Percentiles rank a stretch among this genome's conserved stretches.
These are phyloP conservation scores for Glarea lozoyensis DNA, from an alignment of 495 filamentous ascomycete genomes.

Conservation along the genomic window DNA sequence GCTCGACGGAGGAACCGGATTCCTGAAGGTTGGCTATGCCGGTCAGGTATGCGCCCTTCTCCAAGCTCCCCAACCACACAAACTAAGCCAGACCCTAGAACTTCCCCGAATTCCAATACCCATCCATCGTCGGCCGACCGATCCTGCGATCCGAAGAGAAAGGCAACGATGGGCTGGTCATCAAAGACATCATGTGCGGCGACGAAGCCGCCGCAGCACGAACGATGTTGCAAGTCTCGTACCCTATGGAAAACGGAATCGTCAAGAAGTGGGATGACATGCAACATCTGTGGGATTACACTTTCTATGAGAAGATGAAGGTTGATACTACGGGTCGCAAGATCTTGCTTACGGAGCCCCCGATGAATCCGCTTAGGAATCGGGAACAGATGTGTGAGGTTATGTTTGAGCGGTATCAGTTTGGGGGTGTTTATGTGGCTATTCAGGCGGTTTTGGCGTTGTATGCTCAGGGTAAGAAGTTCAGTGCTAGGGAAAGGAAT, in stretches of 20 bases:
- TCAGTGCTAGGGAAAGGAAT: background rate
- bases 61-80: conserved; percentile 3
- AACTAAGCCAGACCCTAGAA: no score
- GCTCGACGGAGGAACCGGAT: conserved; percentile 99
- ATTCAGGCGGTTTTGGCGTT: conserved; percentile 97
- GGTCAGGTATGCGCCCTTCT: conserved; percentile 50
- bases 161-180: conserved; percentile 46
- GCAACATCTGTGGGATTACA: conserved; percentile 99
- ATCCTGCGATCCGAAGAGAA: conserved; percentile 93
- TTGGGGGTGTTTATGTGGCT: conserved; percentile 95
- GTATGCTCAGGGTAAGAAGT: conserved; percentile 76
- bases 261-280: conserved; percentile 99
- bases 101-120: conserved; percentile 97
- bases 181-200: conserved; percentile 99
- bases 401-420: conserved; percentile 95
- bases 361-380: conserved; percentile 95
- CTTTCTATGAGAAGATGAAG: conserved; percentile 92
- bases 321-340: conserved; percentile 87
- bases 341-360: conserved; percentile 96
- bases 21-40: conserved; percentile 98
- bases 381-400: conserved; percentile 95
- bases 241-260: conserved; percentile 99
- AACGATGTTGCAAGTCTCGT: conserved; percentile 94
- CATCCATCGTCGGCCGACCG: conserved; percentile 94
- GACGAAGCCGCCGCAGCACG: conserved; percentile 94